phyloP scores from a whole-genome alignment of 805 yeast genomes.

The Lipomyces japonicus region DNA sequence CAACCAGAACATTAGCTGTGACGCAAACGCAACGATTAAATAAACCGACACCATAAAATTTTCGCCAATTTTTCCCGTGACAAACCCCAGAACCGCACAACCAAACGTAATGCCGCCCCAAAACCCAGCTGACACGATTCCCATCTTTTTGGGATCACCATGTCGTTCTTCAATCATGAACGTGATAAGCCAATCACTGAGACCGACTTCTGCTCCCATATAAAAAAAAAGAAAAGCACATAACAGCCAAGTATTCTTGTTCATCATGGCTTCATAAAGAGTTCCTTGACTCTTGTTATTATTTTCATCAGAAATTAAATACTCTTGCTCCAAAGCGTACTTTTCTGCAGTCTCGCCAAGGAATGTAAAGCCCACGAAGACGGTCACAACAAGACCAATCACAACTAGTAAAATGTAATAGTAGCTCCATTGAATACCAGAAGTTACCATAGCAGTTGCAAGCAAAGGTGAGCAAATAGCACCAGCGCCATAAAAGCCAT shows the following conservation, averaged over 20 bases:
- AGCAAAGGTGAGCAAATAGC: constrained; percentile 68
- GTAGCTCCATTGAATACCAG: constrained; percentile 52
- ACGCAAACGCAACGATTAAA: constrained; percentile 39
- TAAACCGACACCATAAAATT: constrained; percentile 41
- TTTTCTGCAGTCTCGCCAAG: constrained; percentile 32
- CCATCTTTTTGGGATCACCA: constrained; percentile 47
- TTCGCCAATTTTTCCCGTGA: constrained; percentile 37
- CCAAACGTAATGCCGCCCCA: constrained; percentile 73
- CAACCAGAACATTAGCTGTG: constrained; percentile 48
- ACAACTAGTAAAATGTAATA: constrained; percentile 50
- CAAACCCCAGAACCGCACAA: constrained; percentile 46
- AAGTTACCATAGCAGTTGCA: constrained; percentile 53
- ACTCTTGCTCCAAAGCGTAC: constrained; percentile 5
- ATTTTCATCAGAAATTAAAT: constrained; percentile 2
- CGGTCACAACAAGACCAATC: constrained; percentile 38
- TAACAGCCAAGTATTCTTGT: constrained; percentile 45
- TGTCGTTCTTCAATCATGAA: constrained; percentile 54
- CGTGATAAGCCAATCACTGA: constrained; percentile 70
- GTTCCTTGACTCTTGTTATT: constrained; percentile 3
- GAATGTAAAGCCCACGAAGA: constrained; percentile 45
- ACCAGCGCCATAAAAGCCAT: constrained; percentile 72
- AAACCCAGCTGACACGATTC: constrained; percentile 64
- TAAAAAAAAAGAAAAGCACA: constrained; percentile 57
- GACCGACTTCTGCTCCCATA: constrained; percentile 64
- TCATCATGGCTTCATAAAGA: constrained; percentile 31